These are phyloP conservation scores for Huiozyma sinensis DNA, from an alignment of 805 yeast species.

Conservation along the genomic window DNA sequence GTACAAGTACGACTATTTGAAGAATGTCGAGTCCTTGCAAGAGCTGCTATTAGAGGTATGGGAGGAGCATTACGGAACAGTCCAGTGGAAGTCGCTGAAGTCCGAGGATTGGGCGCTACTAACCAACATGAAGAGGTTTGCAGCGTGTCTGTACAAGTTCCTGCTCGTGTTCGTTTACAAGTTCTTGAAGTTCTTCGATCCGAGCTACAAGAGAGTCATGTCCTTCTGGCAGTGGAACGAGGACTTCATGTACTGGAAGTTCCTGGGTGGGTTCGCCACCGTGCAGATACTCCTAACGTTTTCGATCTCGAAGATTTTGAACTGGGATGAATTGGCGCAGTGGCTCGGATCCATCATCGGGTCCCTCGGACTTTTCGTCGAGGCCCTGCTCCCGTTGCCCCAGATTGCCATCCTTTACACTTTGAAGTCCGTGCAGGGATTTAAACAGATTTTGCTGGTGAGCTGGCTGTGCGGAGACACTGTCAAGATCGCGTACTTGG, in stretches of 20 bases:
- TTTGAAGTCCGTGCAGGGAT: slow-evolving; percentile 62
- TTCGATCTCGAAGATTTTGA: slow-evolving; percentile 23
- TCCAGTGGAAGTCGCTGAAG: slow-evolving; percentile 18
- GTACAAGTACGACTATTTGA: slow-evolving; percentile 30
- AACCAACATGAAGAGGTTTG: slow-evolving; percentile 13
- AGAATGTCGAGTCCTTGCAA: slow-evolving; percentile 25
- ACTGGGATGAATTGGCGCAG: slow-evolving; percentile 40
- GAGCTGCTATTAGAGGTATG: slow-evolving; percentile 25
- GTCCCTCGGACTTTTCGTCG: slow-evolving; percentile 55
- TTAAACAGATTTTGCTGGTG: slow-evolving; percentile 59
- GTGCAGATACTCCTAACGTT: slow-evolving; percentile 28
- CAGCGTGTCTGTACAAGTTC: slow-evolving; percentile 18
- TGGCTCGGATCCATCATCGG: slow-evolving; percentile 48
- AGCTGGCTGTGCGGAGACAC: slow-evolving; percentile 89
- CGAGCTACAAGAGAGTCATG: slow-evolving; percentile 51
- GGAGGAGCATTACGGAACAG: slow-evolving; percentile 21
- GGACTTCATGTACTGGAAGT: slow-evolving; percentile 49
- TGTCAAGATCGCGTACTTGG: slow-evolving; percentile 59
- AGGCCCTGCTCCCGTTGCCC: slow-evolving; percentile 64
- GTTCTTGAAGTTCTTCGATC: slow-evolving; percentile 54
- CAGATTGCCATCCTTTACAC: slow-evolving; percentile 63
- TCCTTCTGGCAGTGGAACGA: slow-evolving; percentile 83
- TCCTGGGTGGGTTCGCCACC: slow-evolving; percentile 38
- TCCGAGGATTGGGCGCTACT: slow-evolving; percentile 2
- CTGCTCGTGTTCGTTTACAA: slow-evolving; percentile 27